A percentile compares a stretch with the other conserved stretches of the same genome.
phyloP scores from a whole-genome alignment of 441 rosid genomes.

The Macaranga tanarius region DNA sequence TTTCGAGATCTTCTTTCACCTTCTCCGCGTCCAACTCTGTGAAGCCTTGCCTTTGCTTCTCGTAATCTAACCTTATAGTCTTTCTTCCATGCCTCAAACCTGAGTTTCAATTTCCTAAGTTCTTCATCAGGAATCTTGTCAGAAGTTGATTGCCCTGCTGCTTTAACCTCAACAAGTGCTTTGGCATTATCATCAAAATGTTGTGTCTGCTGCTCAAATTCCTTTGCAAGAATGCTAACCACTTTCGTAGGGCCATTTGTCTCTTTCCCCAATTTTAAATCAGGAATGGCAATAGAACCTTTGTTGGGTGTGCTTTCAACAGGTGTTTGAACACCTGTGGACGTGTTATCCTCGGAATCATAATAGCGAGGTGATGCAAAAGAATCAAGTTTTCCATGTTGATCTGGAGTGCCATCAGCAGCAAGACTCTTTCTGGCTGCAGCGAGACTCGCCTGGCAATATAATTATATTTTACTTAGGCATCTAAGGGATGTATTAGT shows the following conservation, averaged over 20 bases:
- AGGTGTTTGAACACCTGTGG: slow-evolving; percentile 64
- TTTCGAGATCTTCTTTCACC: slow-evolving; percentile 55
- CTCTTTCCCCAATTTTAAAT: slow-evolving; percentile 49
- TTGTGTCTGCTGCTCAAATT: slow-evolving; percentile 71
- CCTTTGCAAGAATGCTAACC: slow-evolving; percentile 60
- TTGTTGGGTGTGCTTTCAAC: slow-evolving; percentile 56
- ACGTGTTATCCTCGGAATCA: slow-evolving; percentile 68
- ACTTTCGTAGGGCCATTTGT: slow-evolving; percentile 52
- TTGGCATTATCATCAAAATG: slow-evolving; percentile 66
- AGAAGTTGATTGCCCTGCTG: slow-evolving; percentile 33
- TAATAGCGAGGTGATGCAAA: slow-evolving; percentile 54
- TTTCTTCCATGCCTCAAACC: slow-evolving; percentile 87
- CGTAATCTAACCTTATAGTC: slow-evolving; percentile 74
- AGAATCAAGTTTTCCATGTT: slow-evolving; percentile 51
- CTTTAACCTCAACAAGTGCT: slow-evolving; percentile 50
- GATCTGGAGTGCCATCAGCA: slow-evolving; percentile 47
- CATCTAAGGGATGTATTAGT: background rate
- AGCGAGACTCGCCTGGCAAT: slow-evolving; percentile 70
- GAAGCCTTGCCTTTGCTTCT: slow-evolving; percentile 66
- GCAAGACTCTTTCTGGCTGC: slow-evolving; percentile 75
- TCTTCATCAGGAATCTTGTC: slow-evolving; percentile 55
- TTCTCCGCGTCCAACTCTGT: slow-evolving; percentile 49
- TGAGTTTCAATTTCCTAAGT: slow-evolving; percentile 57
- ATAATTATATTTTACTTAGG: slow-evolving; percentile 13
- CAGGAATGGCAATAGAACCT: slow-evolving; percentile 37